Conservation (phyloP, 2,329 filamentous ascomycete genomes). For the Apiospora koreana region DNA sequence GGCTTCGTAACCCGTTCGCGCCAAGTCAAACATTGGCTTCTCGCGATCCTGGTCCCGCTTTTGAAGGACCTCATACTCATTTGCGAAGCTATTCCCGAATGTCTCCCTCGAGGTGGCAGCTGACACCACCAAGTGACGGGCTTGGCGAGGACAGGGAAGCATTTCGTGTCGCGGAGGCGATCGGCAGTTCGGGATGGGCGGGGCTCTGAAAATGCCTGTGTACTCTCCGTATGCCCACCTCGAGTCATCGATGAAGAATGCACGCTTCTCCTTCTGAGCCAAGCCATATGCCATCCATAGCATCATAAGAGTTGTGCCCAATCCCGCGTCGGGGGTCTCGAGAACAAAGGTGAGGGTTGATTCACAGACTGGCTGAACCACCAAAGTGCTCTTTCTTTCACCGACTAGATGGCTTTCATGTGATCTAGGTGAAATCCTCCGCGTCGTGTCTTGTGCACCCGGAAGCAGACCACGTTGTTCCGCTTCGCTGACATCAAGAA, state of each 20-base stretch:
- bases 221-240: slow-evolving; percentile 82
- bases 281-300: slow-evolving; percentile 84
- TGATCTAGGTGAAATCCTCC: slow-evolving; percentile 36
- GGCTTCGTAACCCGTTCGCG: slow-evolving; percentile 69
- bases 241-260: slow-evolving; percentile 84
- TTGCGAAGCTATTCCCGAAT: slow-evolving; percentile 61
- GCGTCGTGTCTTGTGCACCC: slow-evolving; percentile 38
- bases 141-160: slow-evolving; percentile 76
- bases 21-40: slow-evolving; percentile 66
- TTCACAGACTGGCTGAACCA: slow-evolving; percentile 61
- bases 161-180: slow-evolving; percentile 75
- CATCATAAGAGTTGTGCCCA: slow-evolving; percentile 75
- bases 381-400: slow-evolving; percentile 41
- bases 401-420: slow-evolving; percentile 45
- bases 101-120: slow-evolving; percentile 64
- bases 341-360: slow-evolving; percentile 77
- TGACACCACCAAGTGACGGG: slow-evolving; percentile 74
- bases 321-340: slow-evolving; percentile 72
- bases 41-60: slow-evolving; percentile 53
- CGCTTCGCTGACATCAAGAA: slow-evolving; percentile 74
- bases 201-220: slow-evolving; percentile 68
- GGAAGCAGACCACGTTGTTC: slow-evolving; percentile 65
- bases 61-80: slow-evolving; percentile 50
- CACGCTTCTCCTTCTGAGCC: slow-evolving; percentile 70
- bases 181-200: slow-evolving; percentile 65